phyloP scores from a whole-genome alignment of 2,329 filamentous ascomycete species.

The Dissoconium aciculare region DNA sequence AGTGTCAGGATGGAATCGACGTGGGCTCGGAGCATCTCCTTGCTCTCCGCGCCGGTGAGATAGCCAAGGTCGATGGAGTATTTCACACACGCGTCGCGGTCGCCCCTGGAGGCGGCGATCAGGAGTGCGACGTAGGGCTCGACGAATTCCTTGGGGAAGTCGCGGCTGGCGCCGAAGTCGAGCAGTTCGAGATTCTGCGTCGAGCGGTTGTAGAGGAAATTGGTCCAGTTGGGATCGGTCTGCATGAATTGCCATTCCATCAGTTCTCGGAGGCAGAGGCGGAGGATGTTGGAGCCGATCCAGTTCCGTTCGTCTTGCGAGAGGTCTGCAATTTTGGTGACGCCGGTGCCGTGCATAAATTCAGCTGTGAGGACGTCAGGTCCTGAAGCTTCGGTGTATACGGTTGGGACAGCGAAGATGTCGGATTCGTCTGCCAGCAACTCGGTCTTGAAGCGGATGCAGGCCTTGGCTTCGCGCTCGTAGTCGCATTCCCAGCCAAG shows the following conservation, averaged over 20 bases:
- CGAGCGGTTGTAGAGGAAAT: constrained; percentile 75
- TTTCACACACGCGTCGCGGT: constrained; percentile 18
- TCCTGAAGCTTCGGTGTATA: constrained; percentile 66
- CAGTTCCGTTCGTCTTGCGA: constrained; percentile 78
- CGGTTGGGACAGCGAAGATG: constrained; percentile 64
- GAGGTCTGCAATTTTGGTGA: constrained; percentile 61
- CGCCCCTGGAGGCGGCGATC: constrained; percentile 54
- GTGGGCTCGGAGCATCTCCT: constrained; percentile 78
- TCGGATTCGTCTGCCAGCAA: constrained; percentile 61
- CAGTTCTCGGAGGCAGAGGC: constrained; percentile 83
- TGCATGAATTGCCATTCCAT: constrained; percentile 97
- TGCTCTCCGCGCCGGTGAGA: constrained; percentile 76
- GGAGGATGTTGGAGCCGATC: constrained; percentile 88
- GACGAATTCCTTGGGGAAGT: constrained; percentile 69
- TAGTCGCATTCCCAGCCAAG: constrained; percentile 98
- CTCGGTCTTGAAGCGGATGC: constrained; percentile 51
- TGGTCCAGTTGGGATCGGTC: constrained; percentile 98
- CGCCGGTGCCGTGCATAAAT: constrained; percentile 70
- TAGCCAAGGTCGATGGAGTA: constrained; percentile 45
- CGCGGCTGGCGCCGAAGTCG: constrained; percentile 86
- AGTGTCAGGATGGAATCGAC: constrained; percentile 76
- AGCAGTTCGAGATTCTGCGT: constrained; percentile 65
- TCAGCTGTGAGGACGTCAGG: constrained; percentile 86
- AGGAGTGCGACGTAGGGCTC: constrained; percentile 65
- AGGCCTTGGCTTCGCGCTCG: constrained; percentile 69